phyloP scores from a whole-genome alignment of 2,329 filamentous ascomycete species.

The Claviceps capensis region DNA sequence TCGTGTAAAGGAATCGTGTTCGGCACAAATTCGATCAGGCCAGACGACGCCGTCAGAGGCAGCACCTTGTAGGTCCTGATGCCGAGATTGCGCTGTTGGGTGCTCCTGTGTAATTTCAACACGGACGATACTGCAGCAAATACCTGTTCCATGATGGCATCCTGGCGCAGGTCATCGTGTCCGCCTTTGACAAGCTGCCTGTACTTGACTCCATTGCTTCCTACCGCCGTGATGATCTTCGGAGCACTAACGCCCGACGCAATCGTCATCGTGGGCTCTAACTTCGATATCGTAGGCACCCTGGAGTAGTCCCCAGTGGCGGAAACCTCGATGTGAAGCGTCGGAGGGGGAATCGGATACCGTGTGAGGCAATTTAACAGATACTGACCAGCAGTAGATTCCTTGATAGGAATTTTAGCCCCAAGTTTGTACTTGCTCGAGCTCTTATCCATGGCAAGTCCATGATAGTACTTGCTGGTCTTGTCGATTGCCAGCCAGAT shows the following conservation, averaged over 20 bases:
- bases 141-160: conserved; percentile 98
- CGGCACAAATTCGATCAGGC: conserved; percentile 92
- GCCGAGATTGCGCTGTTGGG: conserved; percentile 74
- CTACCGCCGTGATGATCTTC: conserved; percentile 77
- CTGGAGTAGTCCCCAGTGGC: conserved; percentile 60
- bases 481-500: conserved; percentile 63
- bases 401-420: conserved; percentile 48
- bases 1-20: conserved; percentile 88
- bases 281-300: conserved; percentile 59
- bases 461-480: conserved; percentile 54
- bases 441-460: conserved; percentile 51
- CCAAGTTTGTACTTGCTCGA: conserved; percentile 53
- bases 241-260: conserved; percentile 84
- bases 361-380: conserved; percentile 50
- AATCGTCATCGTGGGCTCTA: conserved; percentile 67
- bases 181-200: conserved; percentile 93
- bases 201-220: conserved; percentile 63
- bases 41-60: conserved; percentile 69
- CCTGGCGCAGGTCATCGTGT: conserved; percentile 89
- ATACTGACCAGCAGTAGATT: conserved; percentile 46
- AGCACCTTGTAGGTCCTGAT: conserved; percentile 97
- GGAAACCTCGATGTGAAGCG: conserved; percentile 68
- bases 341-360: conserved; percentile 72
- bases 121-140: conserved; percentile 92
- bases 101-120: conserved; percentile 71